These are phyloP conservation scores for Eucalyptus tenuipes DNA, from an alignment of 345 rosid genomes.

Conservation along the genomic window DNA sequence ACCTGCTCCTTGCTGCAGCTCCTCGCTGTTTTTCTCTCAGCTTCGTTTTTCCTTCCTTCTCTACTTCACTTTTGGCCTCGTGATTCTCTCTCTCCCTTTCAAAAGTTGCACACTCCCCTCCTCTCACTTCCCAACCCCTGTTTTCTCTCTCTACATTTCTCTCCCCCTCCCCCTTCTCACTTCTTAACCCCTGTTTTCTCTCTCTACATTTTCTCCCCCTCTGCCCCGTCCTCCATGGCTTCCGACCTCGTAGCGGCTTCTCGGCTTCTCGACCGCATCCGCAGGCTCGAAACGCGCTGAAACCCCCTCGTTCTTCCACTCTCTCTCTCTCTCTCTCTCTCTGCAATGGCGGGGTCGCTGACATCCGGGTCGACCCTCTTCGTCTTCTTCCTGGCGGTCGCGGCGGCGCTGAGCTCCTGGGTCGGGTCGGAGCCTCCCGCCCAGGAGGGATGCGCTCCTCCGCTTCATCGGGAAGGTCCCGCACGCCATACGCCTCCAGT, in stretches of 20 bases:
- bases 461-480: slow-evolving; percentile 38
- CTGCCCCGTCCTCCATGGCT: background rate
- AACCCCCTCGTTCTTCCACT: background rate
- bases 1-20: background rate
- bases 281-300: background rate
- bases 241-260: background rate
- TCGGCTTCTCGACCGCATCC: background rate
- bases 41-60: background rate
- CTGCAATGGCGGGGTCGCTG: slow-evolving; percentile 22
- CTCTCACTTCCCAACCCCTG: background rate
- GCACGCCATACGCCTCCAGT: slow-evolving; percentile 66
- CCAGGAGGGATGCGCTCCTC: slow-evolving; percentile 71
- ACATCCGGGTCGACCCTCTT: background rate
- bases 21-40: background rate
- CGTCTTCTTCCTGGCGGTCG: slow-evolving; percentile 5
- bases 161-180: background rate
- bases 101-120: background rate
- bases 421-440: slow-evolving; percentile 53
- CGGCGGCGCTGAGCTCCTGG: slow-evolving; percentile 16
- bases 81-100: background rate
- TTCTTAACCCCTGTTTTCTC: background rate
- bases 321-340: background rate
- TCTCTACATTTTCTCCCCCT: background rate
- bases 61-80: background rate
- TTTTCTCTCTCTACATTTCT: background rate